phyloP scores from a whole-genome alignment of 2,329 filamentous ascomycete species.

The Apiospora phragmitis region DNA sequence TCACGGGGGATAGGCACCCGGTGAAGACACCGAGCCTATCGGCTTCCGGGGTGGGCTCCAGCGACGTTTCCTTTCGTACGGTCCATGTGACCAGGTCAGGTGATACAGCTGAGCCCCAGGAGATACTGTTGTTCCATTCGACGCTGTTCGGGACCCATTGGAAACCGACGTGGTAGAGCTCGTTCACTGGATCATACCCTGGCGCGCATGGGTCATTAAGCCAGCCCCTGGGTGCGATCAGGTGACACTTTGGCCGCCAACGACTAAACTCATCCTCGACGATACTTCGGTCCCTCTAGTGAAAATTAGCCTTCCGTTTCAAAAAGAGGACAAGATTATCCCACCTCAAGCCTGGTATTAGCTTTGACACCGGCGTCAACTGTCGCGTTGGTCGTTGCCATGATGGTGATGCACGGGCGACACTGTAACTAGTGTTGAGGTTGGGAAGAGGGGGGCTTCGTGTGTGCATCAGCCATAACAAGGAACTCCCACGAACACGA shows the following conservation, averaged over 20 bases:
- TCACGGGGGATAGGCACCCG: neutral
- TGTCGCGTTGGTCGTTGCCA: neutral
- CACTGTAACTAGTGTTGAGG: neutral
- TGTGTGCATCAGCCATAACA: neutral
- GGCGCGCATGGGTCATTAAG: neutral
- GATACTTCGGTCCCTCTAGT: neutral
- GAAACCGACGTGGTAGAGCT: neutral
- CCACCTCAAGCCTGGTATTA: neutral
- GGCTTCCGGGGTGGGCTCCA: neutral
- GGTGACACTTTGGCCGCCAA: neutral
- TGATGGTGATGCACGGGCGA: neutral
- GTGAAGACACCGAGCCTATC: neutral
- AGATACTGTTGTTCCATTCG: neutral
- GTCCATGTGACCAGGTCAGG: neutral
- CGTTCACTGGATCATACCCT: neutral
- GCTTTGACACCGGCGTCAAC: neutral
- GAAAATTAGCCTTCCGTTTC: neutral
- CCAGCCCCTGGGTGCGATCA: neutral
- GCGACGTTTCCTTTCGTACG: neutral
- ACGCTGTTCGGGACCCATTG: neutral
- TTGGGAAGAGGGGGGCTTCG: neutral
- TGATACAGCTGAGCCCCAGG: neutral
- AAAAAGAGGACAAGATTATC: neutral
- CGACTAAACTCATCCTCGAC: neutral
- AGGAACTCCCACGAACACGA: neutral